These are phyloP conservation scores for Solanum rostratum DNA, from an alignment of 257 asterid species.

Conservation along the genomic window DNA sequence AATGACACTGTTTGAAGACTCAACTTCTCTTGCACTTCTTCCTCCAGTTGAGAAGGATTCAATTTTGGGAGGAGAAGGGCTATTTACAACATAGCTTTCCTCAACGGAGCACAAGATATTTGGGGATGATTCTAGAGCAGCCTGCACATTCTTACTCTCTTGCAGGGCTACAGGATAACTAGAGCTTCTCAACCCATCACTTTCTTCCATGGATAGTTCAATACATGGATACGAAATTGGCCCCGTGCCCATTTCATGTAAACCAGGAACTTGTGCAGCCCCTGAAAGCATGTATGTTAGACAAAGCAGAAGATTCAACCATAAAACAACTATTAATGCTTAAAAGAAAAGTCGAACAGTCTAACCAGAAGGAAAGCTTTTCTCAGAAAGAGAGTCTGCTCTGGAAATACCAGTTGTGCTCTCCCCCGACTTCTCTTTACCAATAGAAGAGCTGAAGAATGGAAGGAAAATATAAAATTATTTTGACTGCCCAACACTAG, in stretches of 20 bases:
- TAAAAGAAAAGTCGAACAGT: not conserved
- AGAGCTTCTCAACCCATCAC: constrained; percentile 18
- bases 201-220: constrained; percentile 11
- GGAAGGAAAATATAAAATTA: constrained; percentile 2
- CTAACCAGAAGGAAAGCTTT: constrained; percentile 18
- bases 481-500: not conserved
- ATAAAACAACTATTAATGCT: not conserved
- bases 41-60: constrained; percentile 11
- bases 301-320: not conserved
- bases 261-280: constrained; percentile 5
- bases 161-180: constrained; percentile 7
- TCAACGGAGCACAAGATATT: constrained; percentile 12
- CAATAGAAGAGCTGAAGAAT: constrained; percentile 4
- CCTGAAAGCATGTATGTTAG: constrained; percentile 3
- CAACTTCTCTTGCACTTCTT: constrained; percentile 7
- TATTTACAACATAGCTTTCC: constrained; percentile 23
- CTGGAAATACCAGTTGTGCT: constrained; percentile 7
- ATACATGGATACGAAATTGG: constrained; percentile 12
- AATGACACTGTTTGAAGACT: constrained; percentile 11
- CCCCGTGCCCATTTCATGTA: constrained; percentile 4
- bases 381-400: not conserved
- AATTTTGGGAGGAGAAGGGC: constrained; percentile 16
- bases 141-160: constrained; percentile 4
- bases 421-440: constrained; percentile 19
- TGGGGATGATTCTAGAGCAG: constrained; percentile 16